phyloP scores from a whole-genome alignment of 2,329 filamentous ascomycete genomes.

The Xylaria sp. region DNA sequence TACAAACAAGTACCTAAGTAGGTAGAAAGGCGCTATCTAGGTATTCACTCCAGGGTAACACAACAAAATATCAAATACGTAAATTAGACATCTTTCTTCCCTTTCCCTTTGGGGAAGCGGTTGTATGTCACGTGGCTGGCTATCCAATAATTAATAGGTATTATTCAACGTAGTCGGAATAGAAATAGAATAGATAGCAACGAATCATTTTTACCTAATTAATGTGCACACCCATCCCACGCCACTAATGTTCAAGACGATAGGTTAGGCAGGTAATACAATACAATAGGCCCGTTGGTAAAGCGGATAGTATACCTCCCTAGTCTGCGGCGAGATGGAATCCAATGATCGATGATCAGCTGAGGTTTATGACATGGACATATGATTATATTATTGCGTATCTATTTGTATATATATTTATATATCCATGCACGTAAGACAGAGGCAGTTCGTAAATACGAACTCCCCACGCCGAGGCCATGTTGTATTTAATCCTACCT shows the following conservation, averaged over 20 bases:
- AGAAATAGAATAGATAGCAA: neutral
- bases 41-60: too few relatives aligned
- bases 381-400: neutral
- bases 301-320: neutral
- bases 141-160: neutral
- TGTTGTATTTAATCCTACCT: neutral
- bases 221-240: constrained; percentile 11
- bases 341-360: neutral
- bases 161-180: too few relatives aligned
- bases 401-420: neutral
- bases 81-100: too few relatives aligned
- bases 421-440: constrained; percentile 8
- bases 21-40: too few relatives aligned
- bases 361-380: neutral
- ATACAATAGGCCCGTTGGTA: neutral
- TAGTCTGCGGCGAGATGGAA: neutral
- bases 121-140: neutral
- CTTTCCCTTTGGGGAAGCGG: neutral
- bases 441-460: neutral
- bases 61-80: too few relatives aligned
- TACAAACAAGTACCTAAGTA: too few relatives aligned
- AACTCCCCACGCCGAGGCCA: neutral
- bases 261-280: neutral
- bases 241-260: neutral
- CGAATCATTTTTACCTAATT: neutral